These are phyloP conservation scores for Leccinum aurantiacum DNA, from an alignment of 768 basidiomycete genomes.

Conservation along the genomic window DNA sequence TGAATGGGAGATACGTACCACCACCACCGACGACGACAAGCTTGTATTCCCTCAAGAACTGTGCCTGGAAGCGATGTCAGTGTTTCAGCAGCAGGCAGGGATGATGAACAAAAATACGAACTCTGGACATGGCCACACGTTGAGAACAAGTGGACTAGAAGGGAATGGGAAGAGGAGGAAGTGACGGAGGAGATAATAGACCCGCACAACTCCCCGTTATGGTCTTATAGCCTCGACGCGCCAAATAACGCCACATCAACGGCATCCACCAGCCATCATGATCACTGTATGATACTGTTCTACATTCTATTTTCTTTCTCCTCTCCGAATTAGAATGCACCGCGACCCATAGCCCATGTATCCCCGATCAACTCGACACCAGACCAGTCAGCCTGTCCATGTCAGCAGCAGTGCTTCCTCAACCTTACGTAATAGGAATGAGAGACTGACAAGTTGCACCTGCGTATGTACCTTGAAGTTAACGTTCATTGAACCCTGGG, in stretches of 20 bases:
- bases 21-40: constrained; percentile 98
- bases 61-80: constrained; percentile 50
- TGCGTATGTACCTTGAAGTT: neutral
- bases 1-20: constrained; percentile 57
- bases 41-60: constrained; percentile 96
- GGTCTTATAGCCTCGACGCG: constrained; percentile 9
- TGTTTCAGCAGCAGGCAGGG: neutral
- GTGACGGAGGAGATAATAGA: constrained; percentile 9
- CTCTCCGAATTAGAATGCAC: neutral
- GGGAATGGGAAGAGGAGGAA: constrained; percentile 1
- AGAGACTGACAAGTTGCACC: neutral
- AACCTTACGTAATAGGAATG: neutral
- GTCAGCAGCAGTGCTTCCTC: neutral
- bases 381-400: neutral
- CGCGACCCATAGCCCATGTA: neutral
- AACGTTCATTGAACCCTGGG: neutral
- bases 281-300: neutral
- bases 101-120: neutral
- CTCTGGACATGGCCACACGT: constrained; percentile 4
- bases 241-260: constrained; percentile 31
- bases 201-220: constrained; percentile 10
- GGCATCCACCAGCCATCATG: neutral
- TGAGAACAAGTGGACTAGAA: neutral
- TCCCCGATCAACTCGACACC: constrained; percentile 2
- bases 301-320: neutral